phyloP scores from a whole-genome alignment of 139 green algal genomes.

The Chlamydomonas incerta region DNA sequence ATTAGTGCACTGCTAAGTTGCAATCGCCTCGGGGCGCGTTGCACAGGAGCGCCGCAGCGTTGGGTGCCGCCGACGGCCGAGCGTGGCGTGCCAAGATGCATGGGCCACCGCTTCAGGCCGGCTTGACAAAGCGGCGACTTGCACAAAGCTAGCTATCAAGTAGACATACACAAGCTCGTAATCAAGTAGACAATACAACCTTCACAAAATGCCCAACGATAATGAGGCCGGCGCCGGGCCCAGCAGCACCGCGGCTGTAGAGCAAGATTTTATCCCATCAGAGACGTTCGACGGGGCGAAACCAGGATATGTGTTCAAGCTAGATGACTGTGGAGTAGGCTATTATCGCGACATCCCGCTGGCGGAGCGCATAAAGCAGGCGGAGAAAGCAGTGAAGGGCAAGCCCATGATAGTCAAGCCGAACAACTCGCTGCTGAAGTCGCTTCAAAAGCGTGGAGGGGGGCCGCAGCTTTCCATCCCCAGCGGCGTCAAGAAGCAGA shows the following conservation, averaged over 20 bases:
- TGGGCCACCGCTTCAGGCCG: too few relatives aligned
- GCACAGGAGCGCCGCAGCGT: too few relatives aligned
- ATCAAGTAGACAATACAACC: too few relatives aligned
- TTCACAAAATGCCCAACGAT: neutral
- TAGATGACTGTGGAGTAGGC: slow-evolving; percentile 22
- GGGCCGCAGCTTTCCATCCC: neutral
- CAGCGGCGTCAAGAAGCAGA: slow-evolving; percentile 49
- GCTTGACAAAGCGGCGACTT: too few relatives aligned
- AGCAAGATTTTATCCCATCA: neutral
- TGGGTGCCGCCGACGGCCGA: too few relatives aligned
- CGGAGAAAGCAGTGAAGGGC: neutral
- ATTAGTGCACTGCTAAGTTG: too few relatives aligned
- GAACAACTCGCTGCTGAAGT: slow-evolving; percentile 55
- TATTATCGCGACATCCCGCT: slow-evolving; percentile 47
- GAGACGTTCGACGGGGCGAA: neutral
- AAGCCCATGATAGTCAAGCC: slow-evolving; percentile 51
- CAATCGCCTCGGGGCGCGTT: too few relatives aligned
- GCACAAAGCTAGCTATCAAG: too few relatives aligned
- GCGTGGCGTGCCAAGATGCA: too few relatives aligned
- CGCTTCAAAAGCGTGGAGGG: slow-evolving; percentile 33
- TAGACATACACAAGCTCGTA: too few relatives aligned
- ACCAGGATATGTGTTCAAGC: slow-evolving; percentile 49
- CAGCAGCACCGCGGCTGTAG: neutral
- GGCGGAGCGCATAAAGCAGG: neutral
- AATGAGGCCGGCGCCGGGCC: too few relatives aligned